Evolutionary conservation across 129 eudicot species (phyloP), one percentile per base, ranked within the genome.

Genomic region (Artemisia argyi): DNA sequence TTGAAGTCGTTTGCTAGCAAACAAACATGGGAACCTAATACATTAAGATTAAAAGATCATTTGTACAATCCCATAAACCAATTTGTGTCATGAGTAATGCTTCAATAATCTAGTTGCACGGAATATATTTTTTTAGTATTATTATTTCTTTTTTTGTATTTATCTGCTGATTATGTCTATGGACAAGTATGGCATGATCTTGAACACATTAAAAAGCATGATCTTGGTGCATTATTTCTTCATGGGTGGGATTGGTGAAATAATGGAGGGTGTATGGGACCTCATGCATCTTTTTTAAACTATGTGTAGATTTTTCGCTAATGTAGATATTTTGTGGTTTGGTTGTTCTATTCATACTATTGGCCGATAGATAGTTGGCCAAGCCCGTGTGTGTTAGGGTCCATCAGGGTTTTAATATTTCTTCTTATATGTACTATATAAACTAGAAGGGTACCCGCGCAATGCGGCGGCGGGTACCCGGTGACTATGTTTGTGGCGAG

Each of bases 41-140:
- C 47, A 24, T 71, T 59, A 70, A 44, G 48, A 54, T 63, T 54
- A 76, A 77, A 53, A 51, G 16, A 28, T 63, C 44, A 63, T 78
- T 62, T 70, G 66, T 50, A 52, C 48, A 61, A 35, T 58, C 35
- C 66, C 72, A 76, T 44, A 24, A 68, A 46, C 12, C 39, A 51
- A 28, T 44, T 57, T 61, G 15, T 55, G 47, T 68, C 50, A 16
- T 61, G 35, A 13, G 13, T 11, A 63, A 48, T 20, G 53, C 8
- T 47, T 18, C 56, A 7, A 49, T 71, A 56, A 39, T 62, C 4
- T 63, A 20, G n/a, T 5, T 56, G 28, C 11, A 6, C 4, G 3
- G 22, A 15, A 56, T 26, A 64, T 5, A 1, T 48, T 7, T 14
- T 46, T 1, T 24, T 24, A 24, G 0, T 22, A 22, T 22, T 22